Evolutionary conservation across 345 rosid genomes (phyloP).

Genomic region (Rhizophora apiculata): DNA sequence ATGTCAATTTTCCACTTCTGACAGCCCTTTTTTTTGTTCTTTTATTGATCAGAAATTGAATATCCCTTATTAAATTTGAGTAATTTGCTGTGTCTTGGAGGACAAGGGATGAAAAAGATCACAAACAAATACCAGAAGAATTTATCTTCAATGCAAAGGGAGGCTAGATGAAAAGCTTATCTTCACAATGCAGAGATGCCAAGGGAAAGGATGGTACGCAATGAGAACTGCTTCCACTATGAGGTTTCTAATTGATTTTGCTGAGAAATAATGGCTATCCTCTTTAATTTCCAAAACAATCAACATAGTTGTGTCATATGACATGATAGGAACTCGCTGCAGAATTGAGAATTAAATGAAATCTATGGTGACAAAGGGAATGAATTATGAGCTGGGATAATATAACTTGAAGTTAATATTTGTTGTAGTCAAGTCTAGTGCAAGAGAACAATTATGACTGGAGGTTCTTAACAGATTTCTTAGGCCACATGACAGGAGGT

Average conservation of each 20-base stretch:
- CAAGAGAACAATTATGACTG: neutral
- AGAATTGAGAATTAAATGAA: neutral
- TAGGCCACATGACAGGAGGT: neutral
- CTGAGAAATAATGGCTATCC: neutral
- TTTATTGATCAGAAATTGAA: too few relatives aligned
- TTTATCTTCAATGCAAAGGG: too few relatives aligned
- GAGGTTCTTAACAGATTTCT: neutral
- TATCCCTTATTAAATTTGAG: too few relatives aligned
- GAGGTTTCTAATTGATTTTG: neutral
- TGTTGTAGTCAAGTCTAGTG: neutral
- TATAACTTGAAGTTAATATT: neutral
- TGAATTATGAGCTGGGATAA: neutral
- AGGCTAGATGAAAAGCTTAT: too few relatives aligned
- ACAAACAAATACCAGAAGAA: too few relatives aligned
- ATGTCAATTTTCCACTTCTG: too few relatives aligned
- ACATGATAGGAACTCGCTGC: neutral
- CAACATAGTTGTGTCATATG: neutral
- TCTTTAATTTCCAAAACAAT: neutral
- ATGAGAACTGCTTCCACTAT: constrained; percentile 5
- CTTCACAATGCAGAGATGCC: too few relatives aligned
- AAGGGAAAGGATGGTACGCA: too few relatives aligned
- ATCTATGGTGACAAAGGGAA: neutral
- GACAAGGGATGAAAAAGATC: too few relatives aligned
- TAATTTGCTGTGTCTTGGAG: too few relatives aligned
- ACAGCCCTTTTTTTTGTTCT: too few relatives aligned